Percentiles rank a stretch among this genome's conserved stretches.
Evolutionary conservation across 306 rosid genomes (phyloP).

Genomic region (Boehmeria nivea): DNA sequence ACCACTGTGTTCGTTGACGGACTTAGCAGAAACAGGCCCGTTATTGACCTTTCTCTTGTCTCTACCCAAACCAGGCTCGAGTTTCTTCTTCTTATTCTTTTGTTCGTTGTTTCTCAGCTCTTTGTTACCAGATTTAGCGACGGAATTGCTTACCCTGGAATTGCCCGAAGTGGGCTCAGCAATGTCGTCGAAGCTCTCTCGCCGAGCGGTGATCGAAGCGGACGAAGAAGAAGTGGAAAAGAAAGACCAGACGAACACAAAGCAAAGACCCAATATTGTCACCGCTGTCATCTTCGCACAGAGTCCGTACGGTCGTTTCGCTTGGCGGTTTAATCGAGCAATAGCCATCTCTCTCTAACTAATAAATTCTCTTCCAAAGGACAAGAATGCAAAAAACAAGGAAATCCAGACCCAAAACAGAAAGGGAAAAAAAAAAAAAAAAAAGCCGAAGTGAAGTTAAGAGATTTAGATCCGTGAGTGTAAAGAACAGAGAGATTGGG

Average conservation of each 20-base stretch:
- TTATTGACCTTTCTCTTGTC: slow-evolving; percentile 31
- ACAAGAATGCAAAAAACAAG: slow-evolving; percentile 13
- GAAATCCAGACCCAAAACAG: not conserved
- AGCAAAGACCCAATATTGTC: slow-evolving; percentile 69
- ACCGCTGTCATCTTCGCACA: slow-evolving; percentile 75
- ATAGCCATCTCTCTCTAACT: slow-evolving; percentile 42
- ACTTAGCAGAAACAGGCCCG: slow-evolving; percentile 28
- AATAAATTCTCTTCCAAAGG: slow-evolving; percentile 11
- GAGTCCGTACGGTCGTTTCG: slow-evolving; percentile 70
- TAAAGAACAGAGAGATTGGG: not conserved
- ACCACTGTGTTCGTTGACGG: slow-evolving; percentile 18
- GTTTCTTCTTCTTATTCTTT: slow-evolving; percentile 22
- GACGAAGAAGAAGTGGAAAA: slow-evolving; percentile 53
- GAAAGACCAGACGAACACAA: slow-evolving; percentile 70
- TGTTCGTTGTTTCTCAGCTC: slow-evolving; percentile 17
- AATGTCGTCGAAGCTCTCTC: slow-evolving; percentile 88
- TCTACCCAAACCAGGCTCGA: slow-evolving; percentile 23
- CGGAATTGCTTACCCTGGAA: slow-evolving; percentile 18
- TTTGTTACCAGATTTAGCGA: slow-evolving; percentile 18
- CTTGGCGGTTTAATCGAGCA: slow-evolving; percentile 61
- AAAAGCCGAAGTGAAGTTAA: not conserved
- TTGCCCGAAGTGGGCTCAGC: slow-evolving; percentile 47
- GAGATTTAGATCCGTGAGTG: not conserved
- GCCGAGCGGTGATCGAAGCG: slow-evolving; percentile 49
- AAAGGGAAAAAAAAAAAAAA: too few relatives aligned